These are phyloP conservation scores for Metschnikowia similis DNA, from an alignment of 805 yeast genomes.

Conservation along the genomic window DNA sequence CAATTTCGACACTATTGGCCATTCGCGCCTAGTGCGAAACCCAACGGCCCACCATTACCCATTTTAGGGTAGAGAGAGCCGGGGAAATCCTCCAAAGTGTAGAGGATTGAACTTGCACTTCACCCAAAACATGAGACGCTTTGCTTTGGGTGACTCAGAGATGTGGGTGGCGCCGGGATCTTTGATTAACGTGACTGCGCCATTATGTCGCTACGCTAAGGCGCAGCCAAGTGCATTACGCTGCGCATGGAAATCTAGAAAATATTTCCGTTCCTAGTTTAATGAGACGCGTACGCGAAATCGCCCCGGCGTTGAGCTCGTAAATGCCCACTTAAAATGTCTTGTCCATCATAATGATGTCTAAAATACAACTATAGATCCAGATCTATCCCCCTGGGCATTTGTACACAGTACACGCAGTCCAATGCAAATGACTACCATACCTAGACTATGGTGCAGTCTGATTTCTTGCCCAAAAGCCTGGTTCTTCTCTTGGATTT, in stretches of 20 bases:
- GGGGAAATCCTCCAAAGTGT: neutral
- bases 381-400: neutral
- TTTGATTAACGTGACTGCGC: neutral
- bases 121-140: neutral
- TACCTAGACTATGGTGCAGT: constrained; percentile 1
- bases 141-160: neutral
- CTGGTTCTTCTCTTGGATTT: neutral
- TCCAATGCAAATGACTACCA: neutral
- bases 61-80: neutral
- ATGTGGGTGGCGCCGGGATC: neutral
- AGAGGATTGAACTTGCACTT: neutral
- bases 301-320: neutral
- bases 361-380: neutral
- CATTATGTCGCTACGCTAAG: neutral
- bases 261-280: neutral
- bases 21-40: constrained; percentile 3
- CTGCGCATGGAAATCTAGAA: neutral
- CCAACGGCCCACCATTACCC: neutral
- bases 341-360: neutral
- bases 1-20: neutral
- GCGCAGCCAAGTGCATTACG: constrained; percentile 1
- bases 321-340: neutral
- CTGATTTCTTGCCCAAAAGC: constrained; percentile 1
- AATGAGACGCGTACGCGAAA: constrained; percentile 4
- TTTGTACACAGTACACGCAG: neutral